Conservation (phyloP, 257 asterid species). For the Solanum etuberosum region DNA sequence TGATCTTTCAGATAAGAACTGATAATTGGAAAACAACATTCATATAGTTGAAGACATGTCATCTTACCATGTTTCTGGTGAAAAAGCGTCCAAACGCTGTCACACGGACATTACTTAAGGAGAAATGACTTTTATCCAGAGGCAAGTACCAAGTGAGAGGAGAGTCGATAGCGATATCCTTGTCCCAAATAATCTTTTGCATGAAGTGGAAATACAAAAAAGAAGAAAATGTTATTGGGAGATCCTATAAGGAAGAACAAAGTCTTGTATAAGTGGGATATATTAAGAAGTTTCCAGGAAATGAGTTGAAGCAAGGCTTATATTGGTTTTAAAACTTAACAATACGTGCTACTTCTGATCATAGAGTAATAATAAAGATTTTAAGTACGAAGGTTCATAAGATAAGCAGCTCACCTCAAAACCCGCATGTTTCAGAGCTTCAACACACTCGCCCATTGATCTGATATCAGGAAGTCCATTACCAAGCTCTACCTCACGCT, state of each 20-base stretch:
- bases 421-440: constrained; percentile 6
- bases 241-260: neutral
- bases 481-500: constrained; percentile 7
- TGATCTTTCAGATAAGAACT: neutral
- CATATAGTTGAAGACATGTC: neutral
- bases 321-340: neutral
- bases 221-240: neutral
- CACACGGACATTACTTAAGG: neutral
- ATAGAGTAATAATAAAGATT: neutral
- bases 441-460: neutral
- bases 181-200: constrained; percentile 5
- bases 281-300: neutral
- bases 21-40: neutral
- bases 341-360: neutral
- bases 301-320: neutral
- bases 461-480: constrained; percentile 11
- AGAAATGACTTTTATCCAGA: constrained; percentile 5
- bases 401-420: neutral
- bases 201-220: neutral
- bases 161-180: neutral
- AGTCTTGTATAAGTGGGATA: neutral
- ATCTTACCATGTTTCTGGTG: constrained; percentile 10
- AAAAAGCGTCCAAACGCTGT: constrained; percentile 7
- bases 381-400: neutral
- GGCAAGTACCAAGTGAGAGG: constrained; percentile 7